Base-by-base conservation (phyloP, 371 early-diverging fungal genomes). In the Mortierella sp. region DNA sequence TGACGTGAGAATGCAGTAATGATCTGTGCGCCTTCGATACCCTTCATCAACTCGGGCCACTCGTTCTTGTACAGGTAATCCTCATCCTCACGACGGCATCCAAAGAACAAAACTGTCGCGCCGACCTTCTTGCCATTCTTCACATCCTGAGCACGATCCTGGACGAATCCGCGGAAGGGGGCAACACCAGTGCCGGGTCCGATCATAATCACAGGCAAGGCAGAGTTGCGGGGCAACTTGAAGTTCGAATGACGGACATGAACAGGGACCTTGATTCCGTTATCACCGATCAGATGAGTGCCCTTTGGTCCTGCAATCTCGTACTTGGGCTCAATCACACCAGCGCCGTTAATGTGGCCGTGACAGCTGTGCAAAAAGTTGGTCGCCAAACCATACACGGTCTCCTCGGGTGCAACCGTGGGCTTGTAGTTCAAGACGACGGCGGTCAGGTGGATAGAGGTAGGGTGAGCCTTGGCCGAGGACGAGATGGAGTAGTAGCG, bases 171-270 rank as follows among this genome's bases (percentile, higher is more conserved):
- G 41, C 94, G 88, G 93, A 98, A 97, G 17, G 99, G 99, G 12
- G 99, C 99, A 24, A 99, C 94, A 44, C 99, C 99, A 1, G 99
- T 99, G 49, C 99, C 99, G 17, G 99, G 98, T 4, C 99, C 98
- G 28, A 99, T 82, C 97, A 99, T 97, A 46, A 99, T 89, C 41
- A 99, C 82, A n/a, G 98, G 97, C 6, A 89, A 80, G 37, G 84
- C 65, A 23, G 88, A 82, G 70, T 94, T 89, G 15, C 86, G 82
- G 17, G 97, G 99, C 56, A 97, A 81, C 50, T 91, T 88, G 87
- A 99, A 99, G 59, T 87, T 84, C 31, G 93, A 93, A 43, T 90
- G 88, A 47, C 95, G 95, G 48, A 97, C 92, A 72, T 93, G 95
- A 30, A 96, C 82, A 47, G 97, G 96, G 8, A 96, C 70, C 67